Base-by-base conservation (phyloP, 192 early-diverging fungal genomes). In the Gamsiella multidivaricata region DNA sequence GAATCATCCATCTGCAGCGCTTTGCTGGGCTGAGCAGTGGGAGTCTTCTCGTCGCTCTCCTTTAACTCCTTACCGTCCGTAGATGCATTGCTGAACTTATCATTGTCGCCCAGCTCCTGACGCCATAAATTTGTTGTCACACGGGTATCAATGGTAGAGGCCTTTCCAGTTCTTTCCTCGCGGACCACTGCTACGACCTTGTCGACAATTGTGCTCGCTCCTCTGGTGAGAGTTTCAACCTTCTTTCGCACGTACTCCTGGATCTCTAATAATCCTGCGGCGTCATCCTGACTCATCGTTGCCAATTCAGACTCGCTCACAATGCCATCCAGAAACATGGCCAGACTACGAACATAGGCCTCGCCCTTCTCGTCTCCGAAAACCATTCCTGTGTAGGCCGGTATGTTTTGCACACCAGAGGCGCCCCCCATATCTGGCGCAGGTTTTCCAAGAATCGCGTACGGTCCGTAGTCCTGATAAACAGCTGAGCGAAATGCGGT, bases 311-410 rank as follows among this genome's bases (percentile, higher is more conserved):
- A 23, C 15, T 56, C 42, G 31, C 58, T 43, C 25, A 74, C 54
- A 17, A 83, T 57, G 2, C 70, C 76, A 14, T 67, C 70, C 12
- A 81, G 61, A 68, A 92, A 92, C 31, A 79, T 66, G 49, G 74
- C 80, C 14, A 91, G 53, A 59, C 89, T 91, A 15, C 70, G 61
- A 36, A 87, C 71, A 60, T 91, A 90, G 1, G 89, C 86, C 68
- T 91, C 85, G 0, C 87, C 88, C 5, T 67, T 72, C 23, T 83
- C 82, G 39, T 89, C 87, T n/a, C 88, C 89, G 72, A 83, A 92
- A 20, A 83, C 80, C 61, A 80, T 81, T 70, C 64, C 85, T 28
- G 80, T 82, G 47, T 71, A 85, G n/a, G 69, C 76, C 57, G 83
- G 65, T 22, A 78, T 68, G 23, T 69, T 67, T 45, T 73, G 53